Percentiles rank a stretch among this genome's conserved stretches.
Evolutionary conservation across 768 basidiomycete genomes (phyloP).

Genomic region (Boletus sensibilis): DNA sequence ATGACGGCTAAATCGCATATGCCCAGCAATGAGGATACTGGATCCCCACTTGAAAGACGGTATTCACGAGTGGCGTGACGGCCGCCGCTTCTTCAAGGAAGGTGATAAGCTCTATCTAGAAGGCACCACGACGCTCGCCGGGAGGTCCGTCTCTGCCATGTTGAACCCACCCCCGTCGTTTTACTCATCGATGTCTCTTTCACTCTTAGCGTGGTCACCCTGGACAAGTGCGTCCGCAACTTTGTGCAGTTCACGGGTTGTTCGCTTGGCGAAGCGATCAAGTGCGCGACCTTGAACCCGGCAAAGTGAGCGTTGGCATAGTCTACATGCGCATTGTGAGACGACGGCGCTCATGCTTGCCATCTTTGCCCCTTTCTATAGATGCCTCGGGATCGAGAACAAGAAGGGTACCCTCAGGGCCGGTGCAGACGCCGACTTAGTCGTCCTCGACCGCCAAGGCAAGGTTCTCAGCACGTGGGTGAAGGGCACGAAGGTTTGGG

Average conservation of each 20-base stretch:
- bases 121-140: slow-evolving; percentile 85
- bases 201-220: slow-evolving; percentile 62
- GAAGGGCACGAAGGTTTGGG: slow-evolving; percentile 72
- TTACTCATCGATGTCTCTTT: neutral
- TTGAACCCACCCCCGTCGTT: neutral
- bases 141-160: slow-evolving; percentile 52
- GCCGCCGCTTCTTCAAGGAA: slow-evolving; percentile 74
- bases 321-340: neutral
- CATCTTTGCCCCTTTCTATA: slow-evolving; percentile 23
- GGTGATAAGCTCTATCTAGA: slow-evolving; percentile 80
- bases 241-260: slow-evolving; percentile 82
- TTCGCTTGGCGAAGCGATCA: slow-evolving; percentile 79
- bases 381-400: slow-evolving; percentile 75
- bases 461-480: slow-evolving; percentile 74
- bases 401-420: slow-evolving; percentile 78
- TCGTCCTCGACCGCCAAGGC: slow-evolving; percentile 69
- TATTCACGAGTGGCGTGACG: slow-evolving; percentile 85
- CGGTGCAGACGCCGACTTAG: slow-evolving; percentile 86
- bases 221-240: slow-evolving; percentile 85
- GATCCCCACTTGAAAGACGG: slow-evolving; percentile 85
- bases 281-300: slow-evolving; percentile 83
- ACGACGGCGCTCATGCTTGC: neutral
- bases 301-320: slow-evolving; percentile 53
- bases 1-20: neutral
- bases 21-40: slow-evolving; percentile 75